These are phyloP conservation scores for Trichoderma lentiforme DNA, from an alignment of 2,329 filamentous ascomycete species.

Conservation along the genomic window DNA sequence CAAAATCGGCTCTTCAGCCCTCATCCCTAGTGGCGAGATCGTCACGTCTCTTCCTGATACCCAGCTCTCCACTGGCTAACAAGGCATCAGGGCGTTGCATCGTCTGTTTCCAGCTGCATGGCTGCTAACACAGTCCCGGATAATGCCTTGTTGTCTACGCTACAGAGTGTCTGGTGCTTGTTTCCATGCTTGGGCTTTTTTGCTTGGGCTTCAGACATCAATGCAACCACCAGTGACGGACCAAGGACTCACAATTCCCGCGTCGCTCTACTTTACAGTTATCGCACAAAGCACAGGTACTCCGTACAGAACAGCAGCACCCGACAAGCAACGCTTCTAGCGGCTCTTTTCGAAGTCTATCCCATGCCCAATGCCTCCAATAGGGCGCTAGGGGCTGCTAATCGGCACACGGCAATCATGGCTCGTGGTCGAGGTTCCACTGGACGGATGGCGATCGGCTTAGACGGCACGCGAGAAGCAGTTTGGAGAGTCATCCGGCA, in stretches of 20 bases:
- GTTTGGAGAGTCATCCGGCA: neutral
- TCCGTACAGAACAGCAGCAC: neutral
- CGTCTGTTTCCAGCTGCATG: neutral
- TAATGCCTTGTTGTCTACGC: neutral
- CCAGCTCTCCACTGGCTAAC: slow-evolving; percentile 2
- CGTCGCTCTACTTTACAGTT: too few species aligned
- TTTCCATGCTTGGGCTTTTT: neutral
- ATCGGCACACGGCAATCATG: slow-evolving; percentile 16
- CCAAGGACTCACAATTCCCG: neutral
- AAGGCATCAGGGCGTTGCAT: neutral
- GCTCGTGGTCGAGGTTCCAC: slow-evolving; percentile 2
- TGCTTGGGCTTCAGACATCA: neutral
- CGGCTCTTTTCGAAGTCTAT: slow-evolving; percentile 5
- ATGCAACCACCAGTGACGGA: neutral
- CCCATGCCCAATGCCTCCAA: neutral
- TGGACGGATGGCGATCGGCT: slow-evolving; percentile 16
- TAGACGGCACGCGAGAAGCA: slow-evolving; percentile 13
- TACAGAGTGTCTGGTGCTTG: neutral
- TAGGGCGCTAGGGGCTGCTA: neutral
- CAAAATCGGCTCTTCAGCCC: slow-evolving; percentile 17
- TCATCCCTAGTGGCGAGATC: slow-evolving; percentile 1
- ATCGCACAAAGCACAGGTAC: too few species aligned
- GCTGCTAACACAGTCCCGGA: neutral
- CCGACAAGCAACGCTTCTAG: slow-evolving; percentile 8
- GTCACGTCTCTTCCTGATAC: neutral